Base-by-base conservation (phyloP, 2,329 filamentous ascomycete genomes). In the Trichoderma gracile region DNA sequence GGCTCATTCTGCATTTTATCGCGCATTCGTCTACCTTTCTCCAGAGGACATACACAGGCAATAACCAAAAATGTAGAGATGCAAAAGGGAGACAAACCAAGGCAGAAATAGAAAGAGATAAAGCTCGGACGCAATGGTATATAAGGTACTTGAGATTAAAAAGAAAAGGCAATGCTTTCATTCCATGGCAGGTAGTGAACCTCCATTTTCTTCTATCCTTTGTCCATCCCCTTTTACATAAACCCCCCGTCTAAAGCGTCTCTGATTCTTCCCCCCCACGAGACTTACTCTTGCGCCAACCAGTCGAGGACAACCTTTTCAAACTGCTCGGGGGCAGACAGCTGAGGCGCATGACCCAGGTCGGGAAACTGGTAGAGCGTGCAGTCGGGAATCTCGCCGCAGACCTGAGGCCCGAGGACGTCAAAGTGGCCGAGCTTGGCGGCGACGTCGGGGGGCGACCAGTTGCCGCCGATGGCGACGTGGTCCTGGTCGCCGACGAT, bases 381-480 rank as follows among this genome's bases (percentile, higher is more conserved):
- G 40, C 75, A 75, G 43, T 79, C 75, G 0, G 78, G 79, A 46
- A 85, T 81, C 66, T 75, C 73, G 0, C 70, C 74, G 8, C 77
- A 77, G 0, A 80, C 78, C 65, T 78, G 68, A n/a, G 78, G 78
- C 0, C 82, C 83, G 12, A 86, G 71, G 3, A 81, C 71, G 55
- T 80, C 74, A 66, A 84, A 85, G 67, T 80, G 78, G 0, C 83
- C 83, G 15, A 86, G 69, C 67, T 72, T 74, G 6, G 73, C 76
- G 49, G 79, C 76, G 15, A 83, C 78, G 2, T 76, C 77, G 0
- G 77, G 74, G 0, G 79, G 75, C 12, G 79, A 76, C 82, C 83
- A 86, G 57, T 78, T 77, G 69, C 82, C 82, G 0, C 84, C 83
- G 55, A 86, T 82, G 17, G 82, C 84, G 3, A 84, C 85, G 43